A percentile compares a stretch with the other conserved stretches of the same genome.
Conservation (phyloP, 176 grass and related monocot species). For the Musa beccarii region DNA sequence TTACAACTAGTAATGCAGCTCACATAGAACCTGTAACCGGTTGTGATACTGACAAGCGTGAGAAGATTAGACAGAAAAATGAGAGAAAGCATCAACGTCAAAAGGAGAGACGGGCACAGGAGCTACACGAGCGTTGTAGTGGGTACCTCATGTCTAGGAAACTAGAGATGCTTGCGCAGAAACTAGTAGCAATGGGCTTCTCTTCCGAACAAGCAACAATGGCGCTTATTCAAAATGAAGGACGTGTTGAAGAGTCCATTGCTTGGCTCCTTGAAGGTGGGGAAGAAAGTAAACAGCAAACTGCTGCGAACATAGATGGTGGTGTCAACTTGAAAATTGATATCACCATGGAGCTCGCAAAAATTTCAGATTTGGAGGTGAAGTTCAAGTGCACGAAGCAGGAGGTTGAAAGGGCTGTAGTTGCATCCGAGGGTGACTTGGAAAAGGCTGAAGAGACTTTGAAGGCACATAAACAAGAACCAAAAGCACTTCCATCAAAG, state of each 20-base stretch:
- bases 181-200: conserved; percentile 92
- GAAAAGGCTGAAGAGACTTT: conserved; percentile 69
- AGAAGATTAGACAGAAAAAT: conserved; percentile 98
- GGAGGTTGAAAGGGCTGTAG: conserved; percentile 94
- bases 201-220: conserved; percentile 88
- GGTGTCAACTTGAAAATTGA: conserved; percentile 79
- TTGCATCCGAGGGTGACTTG: conserved; percentile 88
- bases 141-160: conserved; percentile 96
- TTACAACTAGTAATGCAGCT: conserved; percentile 24
- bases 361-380: conserved; percentile 59
- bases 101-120: conserved; percentile 83
- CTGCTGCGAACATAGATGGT: conserved; percentile 45
- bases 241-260: conserved; percentile 74
- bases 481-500: conserved; percentile 21
- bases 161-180: conserved; percentile 64
- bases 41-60: conserved; percentile 83
- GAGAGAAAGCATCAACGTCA: conserved; percentile 97
- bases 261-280: conserved; percentile 85
- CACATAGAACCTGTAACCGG: conserved; percentile 57
- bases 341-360: conserved; percentile 73
- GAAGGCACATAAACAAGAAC: conserved; percentile 78
- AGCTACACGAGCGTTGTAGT: conserved; percentile 84
- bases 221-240: conserved; percentile 97
- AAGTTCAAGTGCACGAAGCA: conserved; percentile 84
- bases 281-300: conserved; percentile 70